Evolutionary conservation across 257 asterid species (phyloP).

Genomic region (Rehmannia glutinosa): DNA sequence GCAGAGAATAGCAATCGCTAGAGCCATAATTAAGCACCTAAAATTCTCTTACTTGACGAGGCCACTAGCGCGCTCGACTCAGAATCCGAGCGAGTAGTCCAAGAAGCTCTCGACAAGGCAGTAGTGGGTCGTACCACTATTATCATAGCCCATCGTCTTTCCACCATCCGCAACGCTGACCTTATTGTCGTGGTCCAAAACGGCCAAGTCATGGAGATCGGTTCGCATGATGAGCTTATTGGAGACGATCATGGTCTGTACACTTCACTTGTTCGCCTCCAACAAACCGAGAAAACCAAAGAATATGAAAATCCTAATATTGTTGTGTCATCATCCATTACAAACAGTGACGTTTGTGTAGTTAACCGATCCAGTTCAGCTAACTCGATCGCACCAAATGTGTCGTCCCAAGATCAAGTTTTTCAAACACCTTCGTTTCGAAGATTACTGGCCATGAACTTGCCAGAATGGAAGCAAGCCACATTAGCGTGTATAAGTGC

Average conservation of each 20-base stretch:
- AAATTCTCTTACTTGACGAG: conserved; percentile 68
- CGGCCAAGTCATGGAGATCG: conserved; percentile 54
- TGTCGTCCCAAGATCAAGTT: conserved; percentile 23
- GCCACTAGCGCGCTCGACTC: conserved; percentile 84
- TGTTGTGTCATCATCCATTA: no score
- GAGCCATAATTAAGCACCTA: conserved; percentile 67
- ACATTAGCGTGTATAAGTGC: conserved; percentile 48
- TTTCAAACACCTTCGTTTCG: conserved; percentile 48
- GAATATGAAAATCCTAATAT: no score
- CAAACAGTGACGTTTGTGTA: conserved; percentile 24
- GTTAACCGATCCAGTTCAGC: conserved; percentile 52
- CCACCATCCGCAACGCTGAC: conserved; percentile 67
- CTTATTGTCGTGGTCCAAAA: conserved; percentile 52
- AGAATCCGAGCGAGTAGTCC: conserved; percentile 60
- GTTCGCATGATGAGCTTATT: conserved; percentile 52
- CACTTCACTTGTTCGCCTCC: conserved; percentile 53
- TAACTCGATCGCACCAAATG: conserved; percentile 28
- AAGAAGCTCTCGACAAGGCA: conserved; percentile 69
- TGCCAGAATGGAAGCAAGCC: conserved; percentile 76
- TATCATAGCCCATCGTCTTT: conserved; percentile 67
- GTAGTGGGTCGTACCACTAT: conserved; percentile 67
- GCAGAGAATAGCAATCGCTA: conserved; percentile 77
- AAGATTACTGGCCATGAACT: conserved; percentile 61
- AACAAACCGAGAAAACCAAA: conserved; percentile 29
- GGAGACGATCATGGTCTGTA: conserved; percentile 34